phyloP scores from a whole-genome alignment of 805 yeast species.

The Yamadazyma paraphyllophila region DNA sequence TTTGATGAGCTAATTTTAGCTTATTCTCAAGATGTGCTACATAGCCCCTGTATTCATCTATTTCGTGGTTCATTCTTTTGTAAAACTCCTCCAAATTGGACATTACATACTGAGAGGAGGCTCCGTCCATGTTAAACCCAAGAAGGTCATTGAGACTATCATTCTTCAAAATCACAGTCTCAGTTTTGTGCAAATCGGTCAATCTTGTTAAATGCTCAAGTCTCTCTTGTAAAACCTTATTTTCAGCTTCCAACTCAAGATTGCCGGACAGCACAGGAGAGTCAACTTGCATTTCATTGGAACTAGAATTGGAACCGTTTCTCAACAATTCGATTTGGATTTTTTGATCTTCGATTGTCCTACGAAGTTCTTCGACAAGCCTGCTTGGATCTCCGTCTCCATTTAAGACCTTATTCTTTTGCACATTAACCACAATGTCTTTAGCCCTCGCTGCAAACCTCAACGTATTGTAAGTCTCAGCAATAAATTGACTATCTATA shows the following conservation, averaged over 20 bases:
- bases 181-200: slow-evolving; percentile 58
- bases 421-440: slow-evolving; percentile 70
- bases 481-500: slow-evolving; percentile 43
- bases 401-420: slow-evolving; percentile 43
- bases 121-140: slow-evolving; percentile 39
- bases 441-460: slow-evolving; percentile 94
- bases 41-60: slow-evolving; percentile 60
- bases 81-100: slow-evolving; percentile 49
- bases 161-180: slow-evolving; percentile 54
- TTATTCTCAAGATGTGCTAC: slow-evolving; percentile 58
- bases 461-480: slow-evolving; percentile 83
- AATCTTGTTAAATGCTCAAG: slow-evolving; percentile 67
- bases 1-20: slow-evolving; percentile 33
- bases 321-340: slow-evolving; percentile 47
- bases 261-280: neutral
- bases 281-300: slow-evolving; percentile 7
- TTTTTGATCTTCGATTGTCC: slow-evolving; percentile 61
- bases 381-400: slow-evolving; percentile 32
- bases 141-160: slow-evolving; percentile 60
- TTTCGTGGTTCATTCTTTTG: slow-evolving; percentile 47
- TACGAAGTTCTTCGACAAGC: slow-evolving; percentile 53
- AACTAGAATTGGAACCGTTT: neutral
- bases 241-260: slow-evolving; percentile 53
- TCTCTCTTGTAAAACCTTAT: slow-evolving; percentile 60
- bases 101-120: slow-evolving; percentile 40